These are phyloP conservation scores for Aspergillus ochraceus DNA, from an alignment of 2,329 filamentous ascomycete genomes.

Conservation along the genomic window DNA sequence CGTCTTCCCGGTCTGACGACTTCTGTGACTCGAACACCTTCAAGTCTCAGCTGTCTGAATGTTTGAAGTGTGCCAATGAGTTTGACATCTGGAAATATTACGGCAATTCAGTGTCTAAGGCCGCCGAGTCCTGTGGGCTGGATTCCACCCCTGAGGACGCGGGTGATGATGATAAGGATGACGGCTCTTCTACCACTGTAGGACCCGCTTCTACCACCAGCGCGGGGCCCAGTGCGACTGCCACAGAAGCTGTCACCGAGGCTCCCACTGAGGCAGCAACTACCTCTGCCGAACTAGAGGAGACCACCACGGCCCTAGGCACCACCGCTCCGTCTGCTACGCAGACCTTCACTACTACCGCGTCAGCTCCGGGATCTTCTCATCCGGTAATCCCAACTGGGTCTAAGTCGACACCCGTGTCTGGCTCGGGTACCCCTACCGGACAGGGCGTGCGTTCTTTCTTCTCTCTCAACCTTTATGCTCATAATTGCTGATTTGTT, in stretches of 20 bases:
- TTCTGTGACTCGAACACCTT: constrained; percentile 30
- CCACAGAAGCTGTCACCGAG: neutral
- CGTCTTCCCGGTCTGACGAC: constrained; percentile 19
- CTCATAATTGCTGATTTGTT: neutral
- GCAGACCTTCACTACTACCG: neutral
- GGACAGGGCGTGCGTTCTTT: neutral
- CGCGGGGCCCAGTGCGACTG: neutral
- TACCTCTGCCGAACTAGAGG: neutral
- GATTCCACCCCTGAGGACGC: neutral
- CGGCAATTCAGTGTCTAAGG: constrained; percentile 36
- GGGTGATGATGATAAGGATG: neutral
- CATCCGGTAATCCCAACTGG: neutral
- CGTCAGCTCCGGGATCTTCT: neutral
- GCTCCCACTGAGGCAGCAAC: neutral
- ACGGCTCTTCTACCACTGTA: neutral
- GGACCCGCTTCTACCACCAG: neutral
- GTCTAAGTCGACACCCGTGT: neutral
- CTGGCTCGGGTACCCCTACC: neutral
- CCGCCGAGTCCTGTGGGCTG: constrained; percentile 36
- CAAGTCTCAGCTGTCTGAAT: constrained; percentile 27
- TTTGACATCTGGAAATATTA: constrained; percentile 50
- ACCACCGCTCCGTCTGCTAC: neutral
- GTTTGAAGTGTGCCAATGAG: constrained; percentile 45
- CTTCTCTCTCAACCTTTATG: neutral
- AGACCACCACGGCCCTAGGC: neutral